Base-by-base conservation (phyloP, 441 rosid species). In the Flueggea neowawraea region DNA sequence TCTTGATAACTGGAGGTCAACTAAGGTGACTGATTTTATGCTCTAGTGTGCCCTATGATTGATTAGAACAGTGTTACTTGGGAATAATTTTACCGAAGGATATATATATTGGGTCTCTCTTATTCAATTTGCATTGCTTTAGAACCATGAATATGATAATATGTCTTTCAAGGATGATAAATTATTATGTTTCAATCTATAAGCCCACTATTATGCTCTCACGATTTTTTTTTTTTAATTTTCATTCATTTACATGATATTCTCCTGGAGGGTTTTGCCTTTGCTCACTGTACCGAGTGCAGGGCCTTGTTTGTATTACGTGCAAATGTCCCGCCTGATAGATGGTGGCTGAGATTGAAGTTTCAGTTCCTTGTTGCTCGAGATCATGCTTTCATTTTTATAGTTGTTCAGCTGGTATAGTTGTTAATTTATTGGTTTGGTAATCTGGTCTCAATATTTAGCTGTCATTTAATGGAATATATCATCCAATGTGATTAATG, bases 271-370 rank as follows among this genome's bases (percentile, higher is more conserved):
- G 99, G 99, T 62, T 95, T 92, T 87, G 99, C 99, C 65, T 95
- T 95, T 84, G 88, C 98, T 63, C 99, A 95, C 73, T 95, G 99
- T 79, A 92, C 99, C 60, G 99, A 95, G 74, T 95, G 99, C 84
- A 85, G 97, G 76, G 98, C 96, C 13, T 71, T 79, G 70, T 95
- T 95, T 75, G 69, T 90, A 74, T 82, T 95, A 69, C 84, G 99
- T 60, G 94, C 97, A 63, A 92, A 95, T 81, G 91, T 90, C 53
- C 99, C 99, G 55, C 75, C 97, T 63, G 98, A 95, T 64, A 87
- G 99, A 69, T 95, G 99, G 99, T 90, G 99, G 99, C 73, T 92
- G 81, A 88, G 98, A 78, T 74, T 95, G 89, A 92, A 95, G 80
- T 95, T 95, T 75, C 97, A 92, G 84, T 79, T 95, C 69, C 88